Conservation (phyloP, 1,284 basidiomycete species). For the Baeospora myosura region DNA sequence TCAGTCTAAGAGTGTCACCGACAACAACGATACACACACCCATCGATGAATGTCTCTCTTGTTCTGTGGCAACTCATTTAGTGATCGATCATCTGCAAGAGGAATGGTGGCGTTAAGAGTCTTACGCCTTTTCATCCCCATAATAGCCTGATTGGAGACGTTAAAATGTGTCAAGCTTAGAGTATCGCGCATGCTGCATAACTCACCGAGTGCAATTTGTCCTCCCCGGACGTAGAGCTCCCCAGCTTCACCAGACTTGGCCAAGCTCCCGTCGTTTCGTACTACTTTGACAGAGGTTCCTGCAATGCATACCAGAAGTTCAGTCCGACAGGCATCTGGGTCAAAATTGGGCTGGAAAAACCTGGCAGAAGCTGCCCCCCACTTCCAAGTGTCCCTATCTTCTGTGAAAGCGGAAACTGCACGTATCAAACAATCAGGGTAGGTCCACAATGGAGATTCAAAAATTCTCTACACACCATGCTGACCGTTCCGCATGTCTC, state of each 20-base stretch:
- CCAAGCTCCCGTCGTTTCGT: slow-evolving; percentile 14
- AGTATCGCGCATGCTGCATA: too few species aligned
- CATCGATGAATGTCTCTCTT: slow-evolving; percentile 1
- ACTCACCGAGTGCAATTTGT: slow-evolving; percentile 11
- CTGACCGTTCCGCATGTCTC: slow-evolving; percentile 18
- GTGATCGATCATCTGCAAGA: background rate
- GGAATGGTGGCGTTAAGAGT: background rate
- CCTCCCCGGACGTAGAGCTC: slow-evolving; percentile 14
- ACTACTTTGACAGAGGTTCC: slow-evolving; percentile 16
- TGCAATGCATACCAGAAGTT: background rate
- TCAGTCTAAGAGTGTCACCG: background rate
- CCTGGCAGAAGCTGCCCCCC: slow-evolving; percentile 16
- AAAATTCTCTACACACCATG: slow-evolving; percentile 9
- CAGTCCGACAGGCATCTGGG: background rate
- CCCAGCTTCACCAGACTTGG: slow-evolving; percentile 11
- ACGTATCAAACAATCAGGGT: too few species aligned
- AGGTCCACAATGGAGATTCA: background rate
- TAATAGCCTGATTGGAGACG: too few species aligned
- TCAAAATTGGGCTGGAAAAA: background rate
- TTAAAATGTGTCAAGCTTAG: too few species aligned
- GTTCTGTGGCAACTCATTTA: background rate
- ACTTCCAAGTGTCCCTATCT: slow-evolving; percentile 16
- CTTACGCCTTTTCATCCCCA: slow-evolving; percentile 11
- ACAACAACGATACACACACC: background rate
- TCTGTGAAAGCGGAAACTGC: slow-evolving; percentile 15